Evolutionary conservation across 1,139 yeast species (phyloP), one percentile per base, ranked within the genome.

Genomic region (Yamadazyma aaseri): DNA sequence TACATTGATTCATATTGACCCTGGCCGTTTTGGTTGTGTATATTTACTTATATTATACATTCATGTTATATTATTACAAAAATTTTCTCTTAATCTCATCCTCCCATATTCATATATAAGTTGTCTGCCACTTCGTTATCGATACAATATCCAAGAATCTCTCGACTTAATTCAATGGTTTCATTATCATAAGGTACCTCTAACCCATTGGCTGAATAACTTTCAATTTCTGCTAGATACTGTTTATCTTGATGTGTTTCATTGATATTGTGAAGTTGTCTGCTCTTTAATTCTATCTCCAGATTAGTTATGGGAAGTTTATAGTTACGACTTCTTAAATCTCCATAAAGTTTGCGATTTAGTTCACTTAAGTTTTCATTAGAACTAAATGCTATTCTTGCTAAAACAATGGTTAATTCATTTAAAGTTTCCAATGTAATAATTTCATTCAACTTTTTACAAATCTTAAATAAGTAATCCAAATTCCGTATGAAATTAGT

Each of bases 121-220:
- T 80, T 76, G 53, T 86, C 95, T 0, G 89, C 89, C 47, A 86
- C 95, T 44, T 85, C 87, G 49, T 81, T 81, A 8, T 87, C 83
- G 7, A 81, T 76, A 41, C 81, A 76, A 26, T 71, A 70, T 36
- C 83, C 89, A 37, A 87, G 61, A 15, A 87, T 73, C 45, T 81
- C 87, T 45, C 89, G 68, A 0, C 94, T 80, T 49, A 81, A 58
- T 46, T 81, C 89, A 29, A 83, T 74, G 14, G 81, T 77, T 34
- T 76, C 79, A 34, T 71, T 72, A 40, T 77, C 82, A 53, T 81
- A 82, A 3, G 77, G 73, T 41, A 76, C 72, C 45, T 80, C 87
- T 13, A 79, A 51, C 2, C 85, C 85, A 49, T 79, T 79, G 31
- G 78, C 63, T 35, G 52, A 61, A 26, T 68, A 72, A 35, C 63